phyloP scores from a whole-genome alignment of 768 basidiomycete species.

The Trametes coccinea region DNA sequence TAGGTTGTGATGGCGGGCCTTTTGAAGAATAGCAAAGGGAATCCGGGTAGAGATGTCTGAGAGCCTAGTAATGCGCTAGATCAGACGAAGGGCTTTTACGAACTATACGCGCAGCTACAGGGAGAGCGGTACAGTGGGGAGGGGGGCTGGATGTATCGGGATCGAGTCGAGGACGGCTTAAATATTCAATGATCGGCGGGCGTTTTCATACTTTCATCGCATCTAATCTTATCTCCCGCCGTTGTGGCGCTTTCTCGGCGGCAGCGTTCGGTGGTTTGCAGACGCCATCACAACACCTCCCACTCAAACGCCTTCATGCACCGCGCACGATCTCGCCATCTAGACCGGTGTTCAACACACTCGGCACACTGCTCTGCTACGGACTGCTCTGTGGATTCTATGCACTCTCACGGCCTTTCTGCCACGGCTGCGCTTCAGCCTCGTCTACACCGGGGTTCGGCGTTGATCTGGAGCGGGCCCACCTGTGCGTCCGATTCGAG shows the following conservation, averaged over 20 bases:
- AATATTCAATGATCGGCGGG: neutral
- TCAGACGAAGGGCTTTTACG: neutral
- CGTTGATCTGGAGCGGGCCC: neutral
- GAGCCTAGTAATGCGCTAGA: neutral
- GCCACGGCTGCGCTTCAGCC: neutral
- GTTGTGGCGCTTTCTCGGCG: neutral
- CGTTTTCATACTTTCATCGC: neutral
- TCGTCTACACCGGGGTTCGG: neutral
- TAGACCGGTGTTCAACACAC: neutral
- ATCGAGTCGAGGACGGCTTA: neutral
- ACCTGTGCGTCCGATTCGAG: neutral
- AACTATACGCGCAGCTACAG: neutral
- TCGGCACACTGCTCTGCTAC: neutral
- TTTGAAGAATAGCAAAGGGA: neutral
- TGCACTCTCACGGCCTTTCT: neutral
- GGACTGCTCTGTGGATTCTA: neutral
- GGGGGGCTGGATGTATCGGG: neutral
- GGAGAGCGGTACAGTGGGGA: neutral
- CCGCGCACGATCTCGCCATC: neutral
- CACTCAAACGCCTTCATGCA: too few species aligned
- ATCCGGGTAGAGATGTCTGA: neutral
- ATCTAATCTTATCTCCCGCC: constrained; percentile 1
- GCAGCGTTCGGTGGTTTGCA: neutral
- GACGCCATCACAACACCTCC: neutral
- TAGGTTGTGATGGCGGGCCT: neutral